A percentile compares a stretch with the other conserved stretches of the same genome.
phyloP scores from a whole-genome alignment of 352 stramenopile species.

The Phytophthora rubi region DNA sequence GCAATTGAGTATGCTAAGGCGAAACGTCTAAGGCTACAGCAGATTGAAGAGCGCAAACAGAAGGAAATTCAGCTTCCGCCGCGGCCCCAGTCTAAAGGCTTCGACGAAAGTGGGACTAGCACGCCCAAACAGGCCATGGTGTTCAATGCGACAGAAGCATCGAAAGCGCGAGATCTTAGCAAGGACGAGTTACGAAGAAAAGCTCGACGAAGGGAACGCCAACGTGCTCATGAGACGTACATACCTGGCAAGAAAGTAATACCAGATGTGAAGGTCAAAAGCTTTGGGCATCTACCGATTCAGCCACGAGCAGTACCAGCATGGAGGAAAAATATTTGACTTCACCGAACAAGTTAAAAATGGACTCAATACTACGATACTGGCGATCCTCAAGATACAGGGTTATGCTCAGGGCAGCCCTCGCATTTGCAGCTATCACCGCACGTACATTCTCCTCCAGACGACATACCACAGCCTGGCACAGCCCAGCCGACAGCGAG shows the following conservation, averaged over 20 bases:
- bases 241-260: conserved; percentile 56
- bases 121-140: conserved; percentile 23
- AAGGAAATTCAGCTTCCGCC: conserved; percentile 50
- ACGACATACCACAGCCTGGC: conserved; percentile 80
- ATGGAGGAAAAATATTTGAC: conserved; percentile 64
- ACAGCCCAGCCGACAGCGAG: conserved; percentile 81
- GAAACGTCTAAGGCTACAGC: conserved; percentile 53
- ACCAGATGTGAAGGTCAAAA: conserved; percentile 68
- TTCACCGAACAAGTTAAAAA: conserved; percentile 10
- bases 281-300: conserved; percentile 73
- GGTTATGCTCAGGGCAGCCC: conserved; percentile 83
- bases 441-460: conserved; percentile 80
- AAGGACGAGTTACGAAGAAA: conserved; percentile 57
- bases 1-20: conserved; percentile 66
- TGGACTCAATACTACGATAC: conserved; percentile 12
- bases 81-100: conserved; percentile 40
- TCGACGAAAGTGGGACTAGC: conserved; percentile 9
- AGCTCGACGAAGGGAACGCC: conserved; percentile 39
- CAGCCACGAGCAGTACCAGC: conserved; percentile 62
- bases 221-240: conserved; percentile 63
- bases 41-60: conserved; percentile 43
- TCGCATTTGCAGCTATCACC: conserved; percentile 79
- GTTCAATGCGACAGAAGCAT: conserved; percentile 60
- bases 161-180: conserved; percentile 52
- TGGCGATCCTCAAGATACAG: conserved; percentile 27